phyloP scores from a whole-genome alignment of 1,284 basidiomycete species.

The Lignosus rhinocerotis region DNA sequence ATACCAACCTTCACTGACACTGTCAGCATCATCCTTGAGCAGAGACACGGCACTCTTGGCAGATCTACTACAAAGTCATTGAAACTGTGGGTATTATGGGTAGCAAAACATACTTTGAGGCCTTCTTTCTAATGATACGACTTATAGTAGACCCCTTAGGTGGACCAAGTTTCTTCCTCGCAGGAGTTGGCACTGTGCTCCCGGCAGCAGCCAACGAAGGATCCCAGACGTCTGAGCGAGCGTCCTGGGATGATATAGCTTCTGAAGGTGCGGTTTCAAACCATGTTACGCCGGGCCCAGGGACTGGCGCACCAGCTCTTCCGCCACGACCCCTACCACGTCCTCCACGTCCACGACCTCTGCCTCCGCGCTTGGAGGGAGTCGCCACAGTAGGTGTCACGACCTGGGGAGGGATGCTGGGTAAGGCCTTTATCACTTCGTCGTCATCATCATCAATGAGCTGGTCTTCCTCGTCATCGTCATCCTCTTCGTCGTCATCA shows the following conservation, averaged over 20 bases:
- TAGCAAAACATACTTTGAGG: slow-evolving; percentile 39
- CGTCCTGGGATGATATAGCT: slow-evolving; percentile 11
- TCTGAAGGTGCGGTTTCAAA: slow-evolving; percentile 26
- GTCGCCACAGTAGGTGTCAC: slow-evolving; percentile 19
- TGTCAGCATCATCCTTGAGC: slow-evolving; percentile 36
- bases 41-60: slow-evolving; percentile 27
- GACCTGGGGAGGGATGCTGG: slow-evolving; percentile 34
- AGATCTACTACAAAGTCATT: slow-evolving; percentile 13
- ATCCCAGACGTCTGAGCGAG: slow-evolving; percentile 27
- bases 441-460: slow-evolving; percentile 73
- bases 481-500: slow-evolving; percentile 63
- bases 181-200: slow-evolving; percentile 27
- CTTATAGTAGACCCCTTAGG: slow-evolving; percentile 34
- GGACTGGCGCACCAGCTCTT: slow-evolving; percentile 17
- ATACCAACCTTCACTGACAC: slow-evolving; percentile 43
- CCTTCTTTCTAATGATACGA: slow-evolving; percentile 39
- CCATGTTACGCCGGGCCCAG: slow-evolving; percentile 16
- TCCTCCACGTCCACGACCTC: slow-evolving; percentile 23
- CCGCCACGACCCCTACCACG: slow-evolving; percentile 20
- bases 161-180: slow-evolving; percentile 42
- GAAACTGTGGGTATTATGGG: not conserved
- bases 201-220: slow-evolving; percentile 22
- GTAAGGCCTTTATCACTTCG: slow-evolving; percentile 31
- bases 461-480: slow-evolving; percentile 63
- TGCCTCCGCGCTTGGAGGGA: slow-evolving; percentile 26